Base-by-base conservation (phyloP, 352 stramenopile species). In the Phytophthora cactorum region DNA sequence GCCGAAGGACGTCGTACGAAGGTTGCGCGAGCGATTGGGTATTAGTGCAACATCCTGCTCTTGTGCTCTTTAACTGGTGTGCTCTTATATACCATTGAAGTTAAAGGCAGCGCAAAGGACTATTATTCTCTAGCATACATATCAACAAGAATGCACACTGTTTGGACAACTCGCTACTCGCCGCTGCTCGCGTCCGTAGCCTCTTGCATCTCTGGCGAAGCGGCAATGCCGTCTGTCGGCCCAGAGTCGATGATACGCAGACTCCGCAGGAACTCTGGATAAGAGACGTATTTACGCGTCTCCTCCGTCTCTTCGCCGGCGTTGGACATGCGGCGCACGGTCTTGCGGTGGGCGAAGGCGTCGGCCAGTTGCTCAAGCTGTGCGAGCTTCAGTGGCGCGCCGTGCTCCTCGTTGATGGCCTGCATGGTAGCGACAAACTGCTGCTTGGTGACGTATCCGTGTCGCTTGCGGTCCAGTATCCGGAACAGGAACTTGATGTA, bases 401-500 rank as follows among this genome's bases (percentile, higher is more conserved):
- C 84, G 53, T 89, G 74, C 51, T 92, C 83, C 39, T 92, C 78
- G 53, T 92, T 92, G 50, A 92, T 86, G 45, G 81, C 84, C 32
- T 89, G 82, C 82, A 94, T 87, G 1, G 81, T 86, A 2, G 79
- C 79, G 15, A 94, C 68, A 47, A 94, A 94, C 67, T 94, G 88
- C 47, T 74, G 36, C 44, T 86, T 87, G 9, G 78, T 80, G 38
- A 94, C 66, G 46, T 84, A 88, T 14, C 86, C 86, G 8, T 78
- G 72, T 28, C 85, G 73, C 58, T 86, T 88, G 47, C 82, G 84
- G 47, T 94, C 86, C 12, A 94, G 64, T 60, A 88, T 88, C 9
- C 86, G 84, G 67, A 94, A 94, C 10, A 94, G 58, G 29, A 92
- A 82, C 64, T 94, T 94, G 32, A 94, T 79, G 59, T 94, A 91